Conservation (phyloP, 2,329 filamentous ascomycete genomes). For the Alternaria triticimaculans region DNA sequence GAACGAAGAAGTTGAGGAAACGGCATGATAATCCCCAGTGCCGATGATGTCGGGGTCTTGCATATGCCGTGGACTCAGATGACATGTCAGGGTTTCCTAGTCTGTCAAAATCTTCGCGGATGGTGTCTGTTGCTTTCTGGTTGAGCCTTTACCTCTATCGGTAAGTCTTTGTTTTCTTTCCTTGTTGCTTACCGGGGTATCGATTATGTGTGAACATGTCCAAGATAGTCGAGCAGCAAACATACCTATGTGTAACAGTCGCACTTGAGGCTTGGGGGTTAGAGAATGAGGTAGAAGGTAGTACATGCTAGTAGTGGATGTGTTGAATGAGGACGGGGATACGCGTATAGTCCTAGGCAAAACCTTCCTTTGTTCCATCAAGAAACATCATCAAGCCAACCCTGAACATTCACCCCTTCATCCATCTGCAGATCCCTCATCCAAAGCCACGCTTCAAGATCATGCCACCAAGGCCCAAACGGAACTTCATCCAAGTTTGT, state of each 20-base stretch:
- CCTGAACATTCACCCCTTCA: background rate
- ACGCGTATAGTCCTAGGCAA: no score
- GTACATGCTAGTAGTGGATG: background rate
- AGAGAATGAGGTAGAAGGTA: background rate
- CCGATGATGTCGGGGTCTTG: background rate
- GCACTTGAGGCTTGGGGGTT: background rate
- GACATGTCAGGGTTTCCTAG: background rate
- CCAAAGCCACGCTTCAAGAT: background rate
- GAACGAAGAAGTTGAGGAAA: background rate
- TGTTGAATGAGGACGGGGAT: background rate
- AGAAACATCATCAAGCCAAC: background rate
- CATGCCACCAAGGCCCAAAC: background rate
- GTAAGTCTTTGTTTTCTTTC: background rate
- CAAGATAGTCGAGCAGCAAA: background rate
- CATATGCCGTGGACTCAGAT: background rate
- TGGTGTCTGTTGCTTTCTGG: background rate
- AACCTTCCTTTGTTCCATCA: background rate
- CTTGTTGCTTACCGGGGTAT: background rate
- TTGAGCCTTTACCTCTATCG: background rate
- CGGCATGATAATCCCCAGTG: background rate
- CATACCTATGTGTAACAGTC: background rate
- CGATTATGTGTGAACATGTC: background rate
- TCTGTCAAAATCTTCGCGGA: background rate
- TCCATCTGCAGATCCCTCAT: background rate
- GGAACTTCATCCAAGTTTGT: background rate